A percentile compares a stretch with the other conserved stretches of the same genome.
phyloP scores from a whole-genome alignment of 768 basidiomycete species.

The Lentinus tigrinus region DNA sequence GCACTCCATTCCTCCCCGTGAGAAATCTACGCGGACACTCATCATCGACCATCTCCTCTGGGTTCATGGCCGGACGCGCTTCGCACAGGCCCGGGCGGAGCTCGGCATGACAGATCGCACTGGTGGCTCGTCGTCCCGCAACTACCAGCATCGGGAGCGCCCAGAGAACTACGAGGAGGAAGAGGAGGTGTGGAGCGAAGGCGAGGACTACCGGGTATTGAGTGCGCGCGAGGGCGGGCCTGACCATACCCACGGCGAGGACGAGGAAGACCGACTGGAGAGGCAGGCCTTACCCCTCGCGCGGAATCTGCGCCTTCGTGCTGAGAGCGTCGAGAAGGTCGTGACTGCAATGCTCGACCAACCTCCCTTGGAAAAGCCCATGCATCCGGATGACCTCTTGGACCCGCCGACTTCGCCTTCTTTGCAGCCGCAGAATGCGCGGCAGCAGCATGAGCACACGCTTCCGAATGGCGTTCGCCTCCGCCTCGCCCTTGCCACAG shows the following conservation, averaged over 20 bases:
- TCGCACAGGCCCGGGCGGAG: slow-evolving; percentile 81
- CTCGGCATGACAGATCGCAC: slow-evolving; percentile 84
- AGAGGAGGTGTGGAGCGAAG: slow-evolving; percentile 63
- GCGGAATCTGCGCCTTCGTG: slow-evolving; percentile 61
- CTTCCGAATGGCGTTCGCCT: slow-evolving; percentile 82
- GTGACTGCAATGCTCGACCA: slow-evolving; percentile 79
- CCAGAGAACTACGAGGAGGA: slow-evolving; percentile 80
- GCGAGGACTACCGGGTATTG: slow-evolving; percentile 48
- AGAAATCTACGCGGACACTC: slow-evolving; percentile 85
- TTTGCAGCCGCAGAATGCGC: slow-evolving; percentile 33
- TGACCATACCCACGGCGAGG: slow-evolving; percentile 48
- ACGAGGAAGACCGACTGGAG: slow-evolving; percentile 56
- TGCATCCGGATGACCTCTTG: slow-evolving; percentile 51
- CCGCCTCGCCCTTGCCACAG: slow-evolving; percentile 68
- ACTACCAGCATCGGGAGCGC: slow-evolving; percentile 62
- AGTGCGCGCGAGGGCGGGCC: slow-evolving; percentile 53
- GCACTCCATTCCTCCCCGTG: slow-evolving; percentile 81
- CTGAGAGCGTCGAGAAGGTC: slow-evolving; percentile 83
- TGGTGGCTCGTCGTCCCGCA: slow-evolving; percentile 59
- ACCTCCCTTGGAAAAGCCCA: slow-evolving; percentile 62
- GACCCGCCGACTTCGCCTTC: slow-evolving; percentile 54
- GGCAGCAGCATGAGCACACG: slow-evolving; percentile 49
- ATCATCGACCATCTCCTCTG: slow-evolving; percentile 88
- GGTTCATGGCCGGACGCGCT: slow-evolving; percentile 79
- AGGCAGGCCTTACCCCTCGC: slow-evolving; percentile 65